Evolutionary conservation across 345 rosid genomes (phyloP), one percentile per base, ranked within the genome.

Genomic region (Lepidium didymum): DNA sequence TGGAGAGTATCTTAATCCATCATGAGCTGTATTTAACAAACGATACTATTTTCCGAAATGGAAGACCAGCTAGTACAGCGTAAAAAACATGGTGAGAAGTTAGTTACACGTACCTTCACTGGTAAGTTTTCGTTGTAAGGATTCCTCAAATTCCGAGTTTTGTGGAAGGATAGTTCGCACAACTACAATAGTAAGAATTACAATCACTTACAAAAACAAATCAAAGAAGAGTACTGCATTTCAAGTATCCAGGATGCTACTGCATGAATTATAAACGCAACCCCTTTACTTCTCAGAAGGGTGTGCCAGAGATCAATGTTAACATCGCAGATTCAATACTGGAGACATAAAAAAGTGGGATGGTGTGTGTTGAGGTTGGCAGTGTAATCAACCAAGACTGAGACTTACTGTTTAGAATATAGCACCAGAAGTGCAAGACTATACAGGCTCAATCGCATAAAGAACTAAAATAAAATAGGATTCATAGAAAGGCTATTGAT

Each of bases 61-160:
- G 14, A 16, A 54, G 69, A 46, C 53, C 59, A 58, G 21, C 46
- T 58, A 50, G 21, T 51, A 18, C 4, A 46, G 55, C 50, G 25
- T 55, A 69, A 27, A 27, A 50, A 25, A 38, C 46, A 42, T 31
- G 37, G 36, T 23, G 51, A 70, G 59, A 59, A 52, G 70, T 53
- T 52, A 52, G 70, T 53, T 52, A 38, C 45, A 64, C 64, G 25
- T 85, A 94, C 99, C 99, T 94, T 91, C 71, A 94, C 97, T 13
- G 96, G 99, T 57, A 94, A 81, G 81, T 94, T 91, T 76, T 94
- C 99, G 70, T 94, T 91, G 87, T 80, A 94, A 16, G 97, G 99
- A 72, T 94, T 94, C 81, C 96, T 85, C 82, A 89, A 74, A 78
- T 91, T 88, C 66, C 96, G 91, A 64, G 97, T 87, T 76, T 89